Conservation (phyloP, 2,329 filamentous ascomycete species). For the Paecilomyces variotii region DNA sequence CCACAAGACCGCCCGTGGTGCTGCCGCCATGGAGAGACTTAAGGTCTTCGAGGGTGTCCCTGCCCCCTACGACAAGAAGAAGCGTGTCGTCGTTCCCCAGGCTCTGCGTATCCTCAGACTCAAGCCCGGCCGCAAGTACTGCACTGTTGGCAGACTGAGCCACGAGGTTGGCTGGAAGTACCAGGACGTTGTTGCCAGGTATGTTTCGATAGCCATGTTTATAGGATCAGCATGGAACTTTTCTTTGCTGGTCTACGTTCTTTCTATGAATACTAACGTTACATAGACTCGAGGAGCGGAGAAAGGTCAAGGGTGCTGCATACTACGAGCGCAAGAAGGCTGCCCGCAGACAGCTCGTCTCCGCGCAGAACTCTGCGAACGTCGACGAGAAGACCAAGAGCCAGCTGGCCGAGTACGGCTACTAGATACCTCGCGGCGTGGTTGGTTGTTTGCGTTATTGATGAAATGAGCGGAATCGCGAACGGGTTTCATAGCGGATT, state of each 20-base stretch:
- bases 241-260: constrained; percentile 3
- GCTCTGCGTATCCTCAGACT: constrained; percentile 91
- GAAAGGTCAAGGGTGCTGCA: constrained; percentile 97
- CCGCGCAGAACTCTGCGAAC: constrained; percentile 87
- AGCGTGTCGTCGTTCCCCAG: constrained; percentile 99
- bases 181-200: constrained; percentile 98
- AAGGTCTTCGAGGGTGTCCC: constrained; percentile 99
- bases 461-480: constrained; percentile 32
- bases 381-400: constrained; percentile 79
- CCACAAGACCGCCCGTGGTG: constrained; percentile 98
- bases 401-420: constrained; percentile 84
- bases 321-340: constrained; percentile 99
- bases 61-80: constrained; percentile 98
- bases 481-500: constrained; percentile 31
- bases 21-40: constrained; percentile 92
- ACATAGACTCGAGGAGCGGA: constrained; percentile 89
- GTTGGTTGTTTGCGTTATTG: constrained; percentile 34
- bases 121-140: constrained; percentile 99
- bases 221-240: constrained; percentile 8
- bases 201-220: constrained; percentile 38
- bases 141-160: constrained; percentile 93
- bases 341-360: constrained; percentile 77
- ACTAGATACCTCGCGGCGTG: constrained; percentile 54
- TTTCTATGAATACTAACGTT: constrained; percentile 10
- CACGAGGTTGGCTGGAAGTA: constrained; percentile 99